Conservation (phyloP, 2,329 filamentous ascomycete genomes). For the Exophiala sp. region DNA sequence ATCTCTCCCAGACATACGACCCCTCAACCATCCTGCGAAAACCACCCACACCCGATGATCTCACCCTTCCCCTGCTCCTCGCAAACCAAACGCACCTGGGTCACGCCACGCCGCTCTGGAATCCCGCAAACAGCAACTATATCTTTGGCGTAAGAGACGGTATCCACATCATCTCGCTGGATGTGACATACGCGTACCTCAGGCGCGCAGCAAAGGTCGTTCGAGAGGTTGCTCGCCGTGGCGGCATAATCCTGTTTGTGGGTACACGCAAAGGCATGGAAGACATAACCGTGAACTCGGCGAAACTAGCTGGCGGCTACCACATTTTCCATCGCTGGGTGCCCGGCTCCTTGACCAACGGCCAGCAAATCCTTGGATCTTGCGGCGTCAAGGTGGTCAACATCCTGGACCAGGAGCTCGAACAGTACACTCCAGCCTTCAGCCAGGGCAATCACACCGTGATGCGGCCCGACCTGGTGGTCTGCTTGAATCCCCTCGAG, state of each 20-base stretch:
- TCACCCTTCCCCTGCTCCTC: slow-evolving; percentile 87
- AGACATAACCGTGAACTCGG: slow-evolving; percentile 74
- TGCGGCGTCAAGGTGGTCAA: slow-evolving; percentile 73
- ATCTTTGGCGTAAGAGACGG: slow-evolving; percentile 87
- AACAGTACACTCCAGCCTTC: slow-evolving; percentile 57
- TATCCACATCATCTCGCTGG: slow-evolving; percentile 89
- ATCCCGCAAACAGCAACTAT: slow-evolving; percentile 88
- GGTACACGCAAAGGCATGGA: slow-evolving; percentile 82
- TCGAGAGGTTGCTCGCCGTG: slow-evolving; percentile 75
- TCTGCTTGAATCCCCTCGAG: slow-evolving; percentile 88
- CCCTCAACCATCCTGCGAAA: slow-evolving; percentile 48
- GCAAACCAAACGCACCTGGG: slow-evolving; percentile 85
- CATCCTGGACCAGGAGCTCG: slow-evolving; percentile 62
- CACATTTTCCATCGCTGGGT: slow-evolving; percentile 93
- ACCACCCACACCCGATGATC: slow-evolving; percentile 72
- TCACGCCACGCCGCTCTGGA: slow-evolving; percentile 88
- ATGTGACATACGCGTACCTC: slow-evolving; percentile 82
- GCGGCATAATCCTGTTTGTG: slow-evolving; percentile 84
- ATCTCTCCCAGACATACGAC: slow-evolving; percentile 22
- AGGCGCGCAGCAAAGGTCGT: slow-evolving; percentile 92
- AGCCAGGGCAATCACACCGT: slow-evolving; percentile 62
- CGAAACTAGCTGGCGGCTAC: slow-evolving; percentile 71
- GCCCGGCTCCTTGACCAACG: slow-evolving; percentile 87
- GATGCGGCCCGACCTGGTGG: slow-evolving; percentile 81
- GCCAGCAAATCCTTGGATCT: slow-evolving; percentile 75